Percentiles rank a stretch among this genome's conserved stretches.
phyloP scores from a whole-genome alignment of 2,329 filamentous ascomycete species.

The Sporothrix brasiliensis region DNA sequence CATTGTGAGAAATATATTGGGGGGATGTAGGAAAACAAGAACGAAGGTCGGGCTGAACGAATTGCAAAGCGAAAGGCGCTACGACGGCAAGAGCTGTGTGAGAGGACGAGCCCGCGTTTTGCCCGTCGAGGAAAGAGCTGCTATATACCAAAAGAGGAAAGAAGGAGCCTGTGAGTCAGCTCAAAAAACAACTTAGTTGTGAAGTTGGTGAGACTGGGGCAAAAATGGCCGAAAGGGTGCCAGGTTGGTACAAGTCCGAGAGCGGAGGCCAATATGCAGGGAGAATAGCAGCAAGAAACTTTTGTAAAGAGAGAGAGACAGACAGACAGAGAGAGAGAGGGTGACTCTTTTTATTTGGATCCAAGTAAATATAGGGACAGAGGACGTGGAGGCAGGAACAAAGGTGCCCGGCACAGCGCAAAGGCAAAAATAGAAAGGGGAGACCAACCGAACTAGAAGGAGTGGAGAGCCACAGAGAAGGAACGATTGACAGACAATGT shows the following conservation, averaged over 20 bases:
- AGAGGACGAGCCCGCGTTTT: background rate
- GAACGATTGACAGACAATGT: background rate
- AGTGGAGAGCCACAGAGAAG: conserved; percentile 13
- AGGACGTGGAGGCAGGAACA: background rate
- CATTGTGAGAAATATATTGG: conserved; percentile 36
- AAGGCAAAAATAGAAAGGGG: conserved; percentile 11
- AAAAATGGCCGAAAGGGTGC: background rate
- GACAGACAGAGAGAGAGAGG: background rate
- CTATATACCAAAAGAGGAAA: conserved; percentile 1
- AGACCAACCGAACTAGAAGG: background rate
- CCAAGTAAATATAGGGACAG: conserved; percentile 2
- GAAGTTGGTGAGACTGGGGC: background rate
- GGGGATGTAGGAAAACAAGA: background rate
- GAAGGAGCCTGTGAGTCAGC: conserved; percentile 27
- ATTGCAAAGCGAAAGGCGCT: background rate
- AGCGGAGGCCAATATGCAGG: conserved; percentile 13
- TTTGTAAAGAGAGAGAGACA: background rate
- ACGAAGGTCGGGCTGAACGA: background rate
- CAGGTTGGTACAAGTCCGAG: background rate
- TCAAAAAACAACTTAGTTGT: background rate
- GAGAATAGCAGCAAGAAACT: background rate
- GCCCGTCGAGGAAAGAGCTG: conserved; percentile 5
- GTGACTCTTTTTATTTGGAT: conserved; percentile 13
- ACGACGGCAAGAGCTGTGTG: background rate
- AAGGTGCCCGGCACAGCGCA: background rate